Evolutionary conservation across 1,284 basidiomycete genomes (phyloP).

Genomic region (Ceratobasidium sp.): DNA sequence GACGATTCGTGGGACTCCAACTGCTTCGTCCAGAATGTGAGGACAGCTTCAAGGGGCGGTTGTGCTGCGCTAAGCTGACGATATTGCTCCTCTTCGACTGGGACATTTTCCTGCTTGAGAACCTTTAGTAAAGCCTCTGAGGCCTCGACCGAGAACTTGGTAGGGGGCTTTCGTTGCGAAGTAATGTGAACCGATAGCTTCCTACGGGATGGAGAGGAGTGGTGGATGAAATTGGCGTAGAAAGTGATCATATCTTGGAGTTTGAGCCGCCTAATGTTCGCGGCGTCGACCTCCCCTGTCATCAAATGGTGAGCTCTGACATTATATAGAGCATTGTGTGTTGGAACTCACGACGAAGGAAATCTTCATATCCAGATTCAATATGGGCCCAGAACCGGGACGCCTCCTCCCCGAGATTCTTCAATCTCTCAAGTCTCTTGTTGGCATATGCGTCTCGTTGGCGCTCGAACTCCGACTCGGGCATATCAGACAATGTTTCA

Average conservation of each 20-base stretch:
- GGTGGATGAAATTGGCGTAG: constrained; percentile 80
- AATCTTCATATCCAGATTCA: constrained; percentile 82
- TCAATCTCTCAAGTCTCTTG: constrained; percentile 80
- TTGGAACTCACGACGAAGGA: constrained; percentile 70
- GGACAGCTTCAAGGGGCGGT: constrained; percentile 66
- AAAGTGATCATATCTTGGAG: constrained; percentile 85
- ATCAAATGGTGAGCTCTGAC: constrained; percentile 48
- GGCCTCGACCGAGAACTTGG: constrained; percentile 75
- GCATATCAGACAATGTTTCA: constrained; percentile 67
- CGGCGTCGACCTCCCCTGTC: constrained; percentile 76
- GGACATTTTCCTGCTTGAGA: constrained; percentile 67
- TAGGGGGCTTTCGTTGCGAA: constrained; percentile 70
- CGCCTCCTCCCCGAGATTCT: constrained; percentile 77
- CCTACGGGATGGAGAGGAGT: constrained; percentile 73
- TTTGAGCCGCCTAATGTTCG: constrained; percentile 71
- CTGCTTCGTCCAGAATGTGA: constrained; percentile 68
- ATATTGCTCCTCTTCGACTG: constrained; percentile 66
- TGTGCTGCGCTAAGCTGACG: constrained; percentile 64
- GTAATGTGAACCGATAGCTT: constrained; percentile 87
- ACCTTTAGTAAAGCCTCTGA: constrained; percentile 73
- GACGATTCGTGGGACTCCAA: constrained; percentile 64
- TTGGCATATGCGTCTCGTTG: constrained; percentile 75
- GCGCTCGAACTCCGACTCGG: constrained; percentile 71
- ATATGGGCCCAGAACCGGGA: constrained; percentile 79
- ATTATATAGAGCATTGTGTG: constrained; percentile 44